These are phyloP conservation scores for Alternaria metachromatica DNA, from an alignment of 2,329 filamentous ascomycete genomes.

Conservation along the genomic window DNA sequence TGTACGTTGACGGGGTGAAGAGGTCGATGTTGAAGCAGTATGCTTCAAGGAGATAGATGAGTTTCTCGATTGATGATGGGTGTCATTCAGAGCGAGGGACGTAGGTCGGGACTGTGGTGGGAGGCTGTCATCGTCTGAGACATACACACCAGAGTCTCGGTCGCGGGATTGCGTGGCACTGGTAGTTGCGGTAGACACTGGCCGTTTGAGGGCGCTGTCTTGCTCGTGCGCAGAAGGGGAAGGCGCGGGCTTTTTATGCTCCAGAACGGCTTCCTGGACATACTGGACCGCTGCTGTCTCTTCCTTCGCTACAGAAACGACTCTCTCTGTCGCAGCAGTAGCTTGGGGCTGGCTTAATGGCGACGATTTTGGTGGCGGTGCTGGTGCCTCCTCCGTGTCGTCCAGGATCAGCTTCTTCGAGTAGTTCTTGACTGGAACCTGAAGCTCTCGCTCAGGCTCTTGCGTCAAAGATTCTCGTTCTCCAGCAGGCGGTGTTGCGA, in stretches of 20 bases:
- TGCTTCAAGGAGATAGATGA: constrained; percentile 18
- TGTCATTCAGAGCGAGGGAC: constrained; percentile 20
- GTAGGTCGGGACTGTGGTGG: constrained; percentile 11
- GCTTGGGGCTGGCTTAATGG: not conserved
- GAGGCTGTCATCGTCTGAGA: constrained; percentile 24
- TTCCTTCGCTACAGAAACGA: not conserved
- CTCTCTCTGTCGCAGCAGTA: not conserved
- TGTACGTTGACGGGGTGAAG: constrained; percentile 17
- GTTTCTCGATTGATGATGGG: constrained; percentile 9
- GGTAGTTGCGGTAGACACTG: not conserved
- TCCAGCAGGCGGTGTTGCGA: not conserved
- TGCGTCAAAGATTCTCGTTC: not conserved
- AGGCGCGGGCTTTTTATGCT: not conserved
- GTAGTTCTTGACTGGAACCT: not conserved
- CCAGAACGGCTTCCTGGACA: not conserved
- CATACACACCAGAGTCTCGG: constrained; percentile 35
- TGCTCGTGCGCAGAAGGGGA: not conserved
- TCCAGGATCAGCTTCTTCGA: not conserved
- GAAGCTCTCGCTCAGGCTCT: not conserved
- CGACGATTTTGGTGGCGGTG: not conserved
- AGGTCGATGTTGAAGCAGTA: constrained; percentile 5
- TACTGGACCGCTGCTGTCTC: not conserved
- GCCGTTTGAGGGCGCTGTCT: not conserved
- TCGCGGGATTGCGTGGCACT: constrained; percentile 8
- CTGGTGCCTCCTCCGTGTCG: not conserved